A percentile compares a stretch with the other conserved stretches of the same genome.
phyloP scores from a whole-genome alignment of 768 basidiomycete genomes.

The Auriculariales sp. region DNA sequence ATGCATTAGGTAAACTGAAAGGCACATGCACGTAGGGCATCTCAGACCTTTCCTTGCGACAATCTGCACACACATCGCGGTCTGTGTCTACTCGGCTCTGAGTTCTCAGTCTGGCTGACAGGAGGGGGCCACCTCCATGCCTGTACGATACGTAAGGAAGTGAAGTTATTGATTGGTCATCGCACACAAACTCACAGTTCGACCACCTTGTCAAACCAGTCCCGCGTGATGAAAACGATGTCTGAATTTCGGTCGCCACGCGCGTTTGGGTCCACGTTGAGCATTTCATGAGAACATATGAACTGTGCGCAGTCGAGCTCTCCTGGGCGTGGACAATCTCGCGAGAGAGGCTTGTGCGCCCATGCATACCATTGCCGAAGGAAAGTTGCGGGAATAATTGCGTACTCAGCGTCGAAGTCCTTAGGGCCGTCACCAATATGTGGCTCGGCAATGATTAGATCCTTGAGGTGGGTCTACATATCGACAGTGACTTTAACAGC shows the following conservation, averaged over 20 bases:
- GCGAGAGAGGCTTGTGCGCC: slow-evolving; percentile 42
- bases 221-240: background rate
- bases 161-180: background rate
- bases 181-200: background rate
- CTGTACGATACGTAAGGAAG: background rate
- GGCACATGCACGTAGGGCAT: background rate
- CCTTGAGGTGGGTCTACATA: slow-evolving; percentile 1
- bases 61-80: background rate
- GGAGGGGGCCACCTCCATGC: background rate
- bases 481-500: background rate
- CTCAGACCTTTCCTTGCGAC: background rate
- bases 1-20: background rate
- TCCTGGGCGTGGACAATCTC: slow-evolving; percentile 42
- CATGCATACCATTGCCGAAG: slow-evolving; percentile 56
- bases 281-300: slow-evolving; percentile 50
- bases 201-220: background rate
- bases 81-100: background rate
- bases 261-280: slow-evolving; percentile 53
- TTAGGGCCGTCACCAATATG: slow-evolving; percentile 29
- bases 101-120: background rate
- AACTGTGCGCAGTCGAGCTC: slow-evolving; percentile 16
- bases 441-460: slow-evolving; percentile 24
- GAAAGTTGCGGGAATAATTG: slow-evolving; percentile 47
- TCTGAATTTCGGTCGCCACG: slow-evolving; percentile 27
- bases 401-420: slow-evolving; percentile 36